Conservation (phyloP, 345 rosid genomes). For the Populus alba region DNA sequence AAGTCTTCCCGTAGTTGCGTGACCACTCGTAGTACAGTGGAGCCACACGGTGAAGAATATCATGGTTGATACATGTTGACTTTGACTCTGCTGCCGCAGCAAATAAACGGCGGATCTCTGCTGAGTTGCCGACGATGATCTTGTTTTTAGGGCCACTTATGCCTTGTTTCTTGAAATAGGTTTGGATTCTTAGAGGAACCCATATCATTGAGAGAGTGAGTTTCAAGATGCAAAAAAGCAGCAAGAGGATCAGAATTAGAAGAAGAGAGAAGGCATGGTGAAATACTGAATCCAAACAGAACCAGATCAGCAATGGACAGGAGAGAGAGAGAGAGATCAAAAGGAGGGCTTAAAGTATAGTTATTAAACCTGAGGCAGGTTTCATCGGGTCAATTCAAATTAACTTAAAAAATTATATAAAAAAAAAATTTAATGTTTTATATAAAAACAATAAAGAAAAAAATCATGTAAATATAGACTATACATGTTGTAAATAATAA, state of each 20-base stretch:
- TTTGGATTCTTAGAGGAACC: conserved; percentile 54
- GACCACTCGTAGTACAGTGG: conserved; percentile 71
- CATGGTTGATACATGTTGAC: conserved; percentile 37
- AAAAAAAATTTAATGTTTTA: too few species aligned
- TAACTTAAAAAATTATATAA: too few species aligned
- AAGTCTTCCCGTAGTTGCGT: conserved; percentile 47
- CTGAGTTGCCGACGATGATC: conserved; percentile 54
- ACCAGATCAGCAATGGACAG: background rate
- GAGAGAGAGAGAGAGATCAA: background rate
- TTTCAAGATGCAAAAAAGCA: conserved; percentile 34
- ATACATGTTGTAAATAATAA: too few species aligned
- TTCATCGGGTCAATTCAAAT: too few species aligned
- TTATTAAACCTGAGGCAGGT: too few species aligned
- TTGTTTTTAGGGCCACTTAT: conserved; percentile 59
- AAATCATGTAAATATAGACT: too few species aligned
- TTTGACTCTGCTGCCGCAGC: conserved; percentile 39
- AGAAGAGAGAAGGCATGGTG: conserved; percentile 19
- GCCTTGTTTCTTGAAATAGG: conserved; percentile 51
- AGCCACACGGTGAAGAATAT: conserved; percentile 42
- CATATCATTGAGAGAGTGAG: conserved; percentile 39
- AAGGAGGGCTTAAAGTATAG: background rate
- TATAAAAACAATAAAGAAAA: too few species aligned
- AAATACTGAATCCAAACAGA: background rate
- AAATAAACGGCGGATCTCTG: conserved; percentile 45
- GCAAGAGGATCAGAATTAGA: conserved; percentile 8